Evolutionary conservation across 2,329 filamentous ascomycete genomes (phyloP), one percentile per base, ranked within the genome.

Genomic region (Pseudodiploospora longispora): DNA sequence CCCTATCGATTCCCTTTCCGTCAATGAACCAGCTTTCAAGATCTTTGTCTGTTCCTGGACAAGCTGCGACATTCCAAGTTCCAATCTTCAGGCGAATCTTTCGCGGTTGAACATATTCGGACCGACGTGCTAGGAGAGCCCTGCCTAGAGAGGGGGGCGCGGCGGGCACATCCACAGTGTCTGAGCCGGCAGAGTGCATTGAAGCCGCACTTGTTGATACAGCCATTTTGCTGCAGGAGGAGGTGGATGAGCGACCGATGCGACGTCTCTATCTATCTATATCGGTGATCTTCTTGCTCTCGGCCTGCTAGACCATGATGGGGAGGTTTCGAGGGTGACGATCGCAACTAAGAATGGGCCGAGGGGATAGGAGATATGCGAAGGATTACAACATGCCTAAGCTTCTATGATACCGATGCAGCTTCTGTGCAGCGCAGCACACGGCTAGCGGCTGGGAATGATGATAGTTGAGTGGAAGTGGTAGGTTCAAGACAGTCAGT

Each of bases 31-130:
- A 98, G 30, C 78, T 80, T 6, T 80, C 85, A 5, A 98, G 69
- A 59, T 97, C 93, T 53, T 87, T 86, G 62, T 95, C 89, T 0
- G 88, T 89, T 27, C 86, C 88, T 9, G 86, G 80, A 51, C 85
- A 82, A 1, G 84, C 82, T 4, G 89, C 93, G 10, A 95, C 87
- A 64, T 98, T 98, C 93, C 93, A 98, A 0, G 87, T 85, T 36
- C 91, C 93, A 41, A 98, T 76, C 66, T 96, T 96, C 63, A 98
- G 78, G 52, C 82, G 83, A 54, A 95, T 79, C 41, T 76, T 76
- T 60, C 82, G 82, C 36, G 82, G 78, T 33, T 82, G 78, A 28
- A 85, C 83, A 61, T 90, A 98, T 62, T 97, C 90, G 40, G 77
- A 68, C 56, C 82, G 78, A 43, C 93, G 78, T 34, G 85, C 81